Evolutionary conservation across 306 rosid genomes (phyloP), one percentile per base, ranked within the genome.

Genomic region (Prunus salicina): DNA sequence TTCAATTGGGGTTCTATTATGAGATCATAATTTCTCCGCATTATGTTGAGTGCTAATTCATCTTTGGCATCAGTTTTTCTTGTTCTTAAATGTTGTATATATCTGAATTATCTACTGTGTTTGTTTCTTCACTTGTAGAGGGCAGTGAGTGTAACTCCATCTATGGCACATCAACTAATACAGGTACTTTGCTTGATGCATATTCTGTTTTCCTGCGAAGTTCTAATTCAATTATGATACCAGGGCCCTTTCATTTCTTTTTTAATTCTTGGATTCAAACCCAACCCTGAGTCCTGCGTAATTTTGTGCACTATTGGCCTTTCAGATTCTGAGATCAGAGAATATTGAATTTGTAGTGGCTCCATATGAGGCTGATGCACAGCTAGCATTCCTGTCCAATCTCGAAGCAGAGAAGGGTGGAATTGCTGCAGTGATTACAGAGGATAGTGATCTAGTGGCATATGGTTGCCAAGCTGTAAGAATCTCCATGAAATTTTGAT

Each of bases 361-460:
- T 76, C 98, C 98, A 72, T 94, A 94, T 64, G 98, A 92, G 78
- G 98, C 96, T 46, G 98, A 94, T 92, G 97, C 98, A 65, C 97
- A 94, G 85, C 76, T 94, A 72, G 98, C 97, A 58, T 89, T 89
- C 82, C 9, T 94, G 83, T 87, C 95, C 53, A 82, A 71, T 53
- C 90, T 94, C 49, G 85, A 86, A 69, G 62, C 78, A 57, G 86
- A 84, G 73, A 90, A 88, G 30, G 93, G 93, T 25, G 98, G 97
- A 63, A 56, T 94, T 81, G 77, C 71, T 0, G 94, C 97, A 3
- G 93, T 94, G 76, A 92, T 94, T 61, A 94, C 98, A 14, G 91
- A 88, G 77, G 91, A 88, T 32, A 88, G 91, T 79, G 91, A 88
- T 66, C 83, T 88, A 32, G 81, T 94, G 77, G 93, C 98, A 53